Base-by-base conservation (phyloP, 2,329 filamentous ascomycete genomes). In the Cucurbitaria berberidis region DNA sequence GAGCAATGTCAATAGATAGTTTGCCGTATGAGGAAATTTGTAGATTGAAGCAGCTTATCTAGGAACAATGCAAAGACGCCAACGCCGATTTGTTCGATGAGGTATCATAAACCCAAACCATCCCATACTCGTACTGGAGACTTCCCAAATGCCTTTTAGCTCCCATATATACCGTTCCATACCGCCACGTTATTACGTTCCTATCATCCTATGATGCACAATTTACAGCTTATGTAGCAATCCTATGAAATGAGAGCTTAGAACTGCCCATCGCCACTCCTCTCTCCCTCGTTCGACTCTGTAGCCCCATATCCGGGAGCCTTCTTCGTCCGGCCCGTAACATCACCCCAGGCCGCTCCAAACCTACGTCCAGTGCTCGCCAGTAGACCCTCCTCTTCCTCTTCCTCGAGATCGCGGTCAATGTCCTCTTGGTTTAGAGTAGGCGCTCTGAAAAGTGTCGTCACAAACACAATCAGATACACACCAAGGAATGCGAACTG, bases 341-440 rank as follows among this genome's bases (percentile, higher is more conserved):
- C 88, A 71, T 96, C 91, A 72, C 93, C 86, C 92, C 92, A 97
- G 1, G 89, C 92, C 5, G 91, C 91, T 38, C 89, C 89, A 63
- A 96, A 92, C 27, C 91, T 83, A 51, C 91, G 80, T 5, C 91
- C 87, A 0, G 92, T 96, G 64, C 86, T 91, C 0, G 91, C 91
- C 41, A 99, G 79, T 43, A 99, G 79, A 10, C 93, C 91, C 77
- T 99, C 95, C 70, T 99, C 95, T 72, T 98, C 95, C 16, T 93
- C 92, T 26, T 88, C 90, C 74, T 96, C 91, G 15, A 93, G 88
- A 69, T 97, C 93, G 57, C 93, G 90, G 60, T 98, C 95, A 7
- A 96, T 74, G 67, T 93, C 87, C 40, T 85, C 83, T 50, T 93
- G 81, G 64, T 93, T 86, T 30, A 96, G 76, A 68, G 84, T 87